Base-by-base conservation (phyloP, 306 rosid genomes). In the Argentina anserina region DNA sequence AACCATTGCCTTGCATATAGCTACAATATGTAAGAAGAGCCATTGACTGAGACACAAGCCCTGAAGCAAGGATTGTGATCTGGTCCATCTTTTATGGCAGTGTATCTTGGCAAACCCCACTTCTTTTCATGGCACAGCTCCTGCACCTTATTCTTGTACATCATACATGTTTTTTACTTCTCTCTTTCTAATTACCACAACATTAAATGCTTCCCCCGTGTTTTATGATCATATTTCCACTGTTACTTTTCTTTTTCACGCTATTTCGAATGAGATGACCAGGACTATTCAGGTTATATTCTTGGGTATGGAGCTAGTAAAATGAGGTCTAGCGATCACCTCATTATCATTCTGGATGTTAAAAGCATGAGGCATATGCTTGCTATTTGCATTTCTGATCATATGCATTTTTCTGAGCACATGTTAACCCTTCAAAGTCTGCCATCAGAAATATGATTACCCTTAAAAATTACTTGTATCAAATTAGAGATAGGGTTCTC, bases 121-220 rank as follows among this genome's bases (percentile, higher is more conserved):
- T 56, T 56, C 73, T 81, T 86, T 73, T 67, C 52, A 18, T 89
- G 93, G 77, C 97, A 89, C 3, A 91, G 58, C 67, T 87, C 90
- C 46, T 91, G 91, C 75, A 91, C 69, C 84, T 64, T 81, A 1
- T 78, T 39, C 87, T 87, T 89, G 84, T 84, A 86, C 97, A 89
- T 91, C 61, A 13, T 52, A n/a, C n/a, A 21, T 9, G 43, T 80
- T 25, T 3, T 7, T 28, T 7, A n/a, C 59, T 29, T 14, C 42
- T 64, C 42, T 69, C 45, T 67, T 21, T 33, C 73, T 69, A 23
- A 5, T 60, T 29, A 41, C 23, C 34, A 23, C 21, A 45, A 9
- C 39, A 29, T 67, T 4, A 29, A 67, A 43, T 43, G 56, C 71
- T 26, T 15, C 33, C 39, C 23, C 10, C 13, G 3, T 41, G 70